phyloP scores from a whole-genome alignment of 2,329 filamentous ascomycete genomes.

The Lecanoromycetidae sp. region DNA sequence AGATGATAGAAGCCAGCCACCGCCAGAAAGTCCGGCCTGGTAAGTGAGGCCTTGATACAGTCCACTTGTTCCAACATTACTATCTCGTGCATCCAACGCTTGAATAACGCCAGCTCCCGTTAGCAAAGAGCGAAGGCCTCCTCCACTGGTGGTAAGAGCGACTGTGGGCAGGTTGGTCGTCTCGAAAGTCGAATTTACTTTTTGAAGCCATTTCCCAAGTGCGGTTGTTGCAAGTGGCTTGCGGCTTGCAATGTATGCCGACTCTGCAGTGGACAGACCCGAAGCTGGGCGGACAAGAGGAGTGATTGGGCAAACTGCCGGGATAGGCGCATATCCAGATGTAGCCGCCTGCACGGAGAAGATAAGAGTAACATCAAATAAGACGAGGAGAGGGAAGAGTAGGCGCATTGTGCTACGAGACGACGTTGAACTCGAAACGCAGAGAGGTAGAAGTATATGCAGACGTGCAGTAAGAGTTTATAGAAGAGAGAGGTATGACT shows the following conservation, averaged over 20 bases:
- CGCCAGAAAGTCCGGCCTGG: constrained; percentile 36
- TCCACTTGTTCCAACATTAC: constrained; percentile 29
- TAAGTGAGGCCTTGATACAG: constrained; percentile 37
- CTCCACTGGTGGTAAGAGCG: constrained; percentile 33
- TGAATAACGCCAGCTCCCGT: constrained; percentile 31
- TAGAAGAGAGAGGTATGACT: neutral
- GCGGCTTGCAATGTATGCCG: constrained; percentile 29
- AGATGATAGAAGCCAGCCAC: constrained; percentile 36
- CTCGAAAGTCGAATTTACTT: constrained; percentile 26
- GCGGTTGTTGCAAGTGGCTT: constrained; percentile 29
- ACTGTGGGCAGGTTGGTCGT: constrained; percentile 30
- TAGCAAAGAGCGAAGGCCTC: constrained; percentile 33
- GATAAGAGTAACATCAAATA: neutral
- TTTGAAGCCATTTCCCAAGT: constrained; percentile 30
- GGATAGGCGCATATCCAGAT: constrained; percentile 27
- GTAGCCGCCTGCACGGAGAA: neutral
- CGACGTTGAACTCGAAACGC: neutral
- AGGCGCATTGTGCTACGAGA: neutral
- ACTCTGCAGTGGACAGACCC: constrained; percentile 28
- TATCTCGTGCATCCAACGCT: constrained; percentile 34
- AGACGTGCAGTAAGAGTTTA: neutral
- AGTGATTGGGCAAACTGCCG: constrained; percentile 28
- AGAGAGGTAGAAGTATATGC: neutral
- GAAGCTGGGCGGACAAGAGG: constrained; percentile 29
- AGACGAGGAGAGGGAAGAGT: neutral